These are phyloP conservation scores for Gossypium herbaceum DNA, from an alignment of 345 rosid genomes.

Conservation along the genomic window DNA sequence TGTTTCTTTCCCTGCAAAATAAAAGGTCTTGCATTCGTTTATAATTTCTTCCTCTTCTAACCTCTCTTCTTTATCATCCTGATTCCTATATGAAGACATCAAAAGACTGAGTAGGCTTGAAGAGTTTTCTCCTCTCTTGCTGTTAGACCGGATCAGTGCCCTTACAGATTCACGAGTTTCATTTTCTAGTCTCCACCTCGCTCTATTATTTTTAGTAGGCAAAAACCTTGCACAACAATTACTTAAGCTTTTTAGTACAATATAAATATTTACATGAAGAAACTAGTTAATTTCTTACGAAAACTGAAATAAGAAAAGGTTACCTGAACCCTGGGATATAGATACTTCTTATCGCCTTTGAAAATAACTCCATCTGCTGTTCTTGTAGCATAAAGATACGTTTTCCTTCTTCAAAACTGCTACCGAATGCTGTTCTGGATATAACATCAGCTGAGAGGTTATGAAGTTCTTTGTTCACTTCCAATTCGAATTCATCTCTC, in stretches of 20 bases:
- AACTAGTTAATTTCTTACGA: background rate
- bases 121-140: conserved; percentile 30
- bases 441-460: conserved; percentile 63
- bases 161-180: conserved; percentile 58
- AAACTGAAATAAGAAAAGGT: background rate
- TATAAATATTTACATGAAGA: background rate
- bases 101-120: conserved; percentile 55
- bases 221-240: conserved; percentile 45
- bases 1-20: conserved; percentile 87
- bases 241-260: background rate
- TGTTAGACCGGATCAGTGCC: conserved; percentile 40
- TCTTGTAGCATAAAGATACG: conserved; percentile 64
- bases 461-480: conserved; percentile 53
- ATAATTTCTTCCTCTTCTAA: conserved; percentile 62
- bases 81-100: conserved; percentile 45
- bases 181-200: conserved; percentile 62
- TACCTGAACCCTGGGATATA: conserved; percentile 85
- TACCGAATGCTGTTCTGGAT: conserved; percentile 83
- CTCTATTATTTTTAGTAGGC: conserved; percentile 70
- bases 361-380: conserved; percentile 55
- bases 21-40: conserved; percentile 85
- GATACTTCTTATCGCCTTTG: conserved; percentile 50
- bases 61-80: conserved; percentile 54
- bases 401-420: conserved; percentile 73
- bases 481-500: conserved; percentile 60